phyloP scores from a whole-genome alignment of 805 yeast species.

The Candida yuanshanica region DNA sequence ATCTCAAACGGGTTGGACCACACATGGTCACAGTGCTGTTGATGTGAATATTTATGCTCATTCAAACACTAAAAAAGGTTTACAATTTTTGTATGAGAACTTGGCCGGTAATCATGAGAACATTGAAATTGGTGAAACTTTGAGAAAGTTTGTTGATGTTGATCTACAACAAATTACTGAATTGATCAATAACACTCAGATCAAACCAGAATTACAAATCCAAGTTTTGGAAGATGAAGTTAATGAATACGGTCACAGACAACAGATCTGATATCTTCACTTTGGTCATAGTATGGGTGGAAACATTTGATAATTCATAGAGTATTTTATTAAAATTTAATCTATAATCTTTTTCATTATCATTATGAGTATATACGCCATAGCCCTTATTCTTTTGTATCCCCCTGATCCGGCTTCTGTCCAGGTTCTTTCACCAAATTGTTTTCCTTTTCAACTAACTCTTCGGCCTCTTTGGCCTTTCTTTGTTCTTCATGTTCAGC shows the following conservation, averaged over 20 bases:
- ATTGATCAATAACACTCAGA: conserved; percentile 43
- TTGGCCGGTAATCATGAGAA: conserved; percentile 83
- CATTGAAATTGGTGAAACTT: conserved; percentile 72
- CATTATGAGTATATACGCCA: too few relatives aligned
- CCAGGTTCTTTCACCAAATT: background rate
- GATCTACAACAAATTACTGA: conserved; percentile 45
- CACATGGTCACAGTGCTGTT: conserved; percentile 94
- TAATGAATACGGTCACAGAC: conserved; percentile 6
- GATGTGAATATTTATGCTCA: conserved; percentile 89
- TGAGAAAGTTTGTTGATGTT: conserved; percentile 48
- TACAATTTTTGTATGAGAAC: conserved; percentile 33
- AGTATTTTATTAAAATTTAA: too few relatives aligned
- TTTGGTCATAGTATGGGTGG: too few relatives aligned
- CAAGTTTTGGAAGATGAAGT: conserved; percentile 2
- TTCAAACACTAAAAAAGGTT: conserved; percentile 48
- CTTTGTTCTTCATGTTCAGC: conserved; percentile 6
- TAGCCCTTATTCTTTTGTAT: background rate
- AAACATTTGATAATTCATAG: too few relatives aligned
- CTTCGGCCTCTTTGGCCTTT: conserved; percentile 7
- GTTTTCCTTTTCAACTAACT: conserved; percentile 1
- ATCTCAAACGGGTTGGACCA: conserved; percentile 93
- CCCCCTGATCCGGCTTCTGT: too few relatives aligned
- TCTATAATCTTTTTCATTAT: background rate
- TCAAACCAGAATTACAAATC: conserved; percentile 22
- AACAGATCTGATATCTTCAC: background rate